A percentile compares a stretch with the other conserved stretches of the same genome.
These are phyloP conservation scores for Diaporthe capsici DNA, from an alignment of 2,329 filamentous ascomycete species.

Conservation along the genomic window DNA sequence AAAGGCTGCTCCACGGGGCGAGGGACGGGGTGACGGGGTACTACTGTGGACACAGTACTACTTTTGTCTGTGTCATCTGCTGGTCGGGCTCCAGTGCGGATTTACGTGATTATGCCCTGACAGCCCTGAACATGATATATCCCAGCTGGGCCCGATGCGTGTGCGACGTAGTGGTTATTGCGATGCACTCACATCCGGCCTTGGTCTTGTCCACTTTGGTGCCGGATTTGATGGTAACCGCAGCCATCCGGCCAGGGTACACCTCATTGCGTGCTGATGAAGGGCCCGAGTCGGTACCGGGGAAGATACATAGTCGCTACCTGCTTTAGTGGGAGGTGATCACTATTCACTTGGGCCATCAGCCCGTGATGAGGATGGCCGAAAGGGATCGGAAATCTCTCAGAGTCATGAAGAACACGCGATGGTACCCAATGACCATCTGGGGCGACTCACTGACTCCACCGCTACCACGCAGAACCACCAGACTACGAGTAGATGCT, in stretches of 20 bases:
- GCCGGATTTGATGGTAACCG: not conserved
- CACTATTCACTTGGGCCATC: not conserved
- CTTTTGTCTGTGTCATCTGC: not conserved
- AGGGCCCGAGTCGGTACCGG: not conserved
- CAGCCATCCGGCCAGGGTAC: not conserved
- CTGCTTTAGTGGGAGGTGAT: not conserved
- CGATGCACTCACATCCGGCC: not conserved
- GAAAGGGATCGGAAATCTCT: constrained; percentile 14
- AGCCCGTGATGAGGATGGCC: not conserved
- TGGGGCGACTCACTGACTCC: constrained; percentile 22
- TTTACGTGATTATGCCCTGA: not conserved
- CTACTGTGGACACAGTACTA: too few species aligned
- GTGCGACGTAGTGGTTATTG: constrained; percentile 4
- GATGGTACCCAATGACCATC: constrained; percentile 13
- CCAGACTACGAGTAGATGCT: constrained; percentile 1
- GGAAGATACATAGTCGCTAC: not conserved
- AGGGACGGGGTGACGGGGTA: not conserved
- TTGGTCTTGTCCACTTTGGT: not conserved
- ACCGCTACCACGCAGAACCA: constrained; percentile 6
- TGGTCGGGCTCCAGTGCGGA: not conserved
- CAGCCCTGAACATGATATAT: not conserved
- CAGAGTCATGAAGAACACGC: constrained; percentile 17
- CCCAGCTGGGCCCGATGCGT: not conserved
- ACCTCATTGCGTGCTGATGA: constrained; percentile 1
- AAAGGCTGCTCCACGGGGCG: not conserved